Percentiles rank a stretch among this genome's conserved stretches.
These are phyloP conservation scores for Aspergillus diversus DNA, from an alignment of 495 filamentous ascomycete genomes.

Conservation along the genomic window DNA sequence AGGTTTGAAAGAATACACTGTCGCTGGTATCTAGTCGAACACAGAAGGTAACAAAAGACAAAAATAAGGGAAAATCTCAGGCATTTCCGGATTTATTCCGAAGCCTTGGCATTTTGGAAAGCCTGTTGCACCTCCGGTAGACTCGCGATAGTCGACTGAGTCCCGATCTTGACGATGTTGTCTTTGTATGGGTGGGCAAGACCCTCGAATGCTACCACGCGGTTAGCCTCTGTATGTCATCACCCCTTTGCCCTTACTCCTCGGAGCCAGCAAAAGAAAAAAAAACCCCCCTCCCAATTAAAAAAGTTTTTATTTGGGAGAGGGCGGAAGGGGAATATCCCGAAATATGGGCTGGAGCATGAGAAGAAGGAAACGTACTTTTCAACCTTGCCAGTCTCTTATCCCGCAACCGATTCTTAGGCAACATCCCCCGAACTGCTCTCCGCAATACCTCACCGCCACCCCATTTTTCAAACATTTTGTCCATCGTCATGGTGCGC, in stretches of 20 bases:
- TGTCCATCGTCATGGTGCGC: conserved; percentile 89
- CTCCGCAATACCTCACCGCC: conserved; percentile 90
- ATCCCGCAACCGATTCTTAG: conserved; percentile 91
- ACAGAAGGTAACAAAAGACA: conserved; percentile 14
- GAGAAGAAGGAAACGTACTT: conserved; percentile 53
- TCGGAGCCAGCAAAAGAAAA: background rate
- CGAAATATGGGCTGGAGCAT: no score
- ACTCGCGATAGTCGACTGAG: conserved; percentile 42
- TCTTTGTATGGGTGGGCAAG: conserved; percentile 85
- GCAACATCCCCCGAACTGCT: conserved; percentile 95
- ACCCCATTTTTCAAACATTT: conserved; percentile 90
- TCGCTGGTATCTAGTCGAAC: conserved; percentile 23
- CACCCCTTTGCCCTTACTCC: background rate
- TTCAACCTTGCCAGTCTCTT: conserved; percentile 86
- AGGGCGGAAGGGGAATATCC: background rate
- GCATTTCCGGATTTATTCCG: conserved; percentile 19
- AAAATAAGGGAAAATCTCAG: conserved; percentile 8
- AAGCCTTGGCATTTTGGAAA: conserved; percentile 48
- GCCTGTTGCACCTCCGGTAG: conserved; percentile 51
- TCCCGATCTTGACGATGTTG: conserved; percentile 77
- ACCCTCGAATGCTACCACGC: conserved; percentile 78
- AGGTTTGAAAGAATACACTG: conserved; percentile 24
- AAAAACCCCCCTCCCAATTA: background rate
- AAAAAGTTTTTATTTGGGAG: no score
- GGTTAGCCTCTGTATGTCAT: conserved; percentile 3